phyloP scores from a whole-genome alignment of 1,284 basidiomycete genomes.

The Trametes sp. region DNA sequence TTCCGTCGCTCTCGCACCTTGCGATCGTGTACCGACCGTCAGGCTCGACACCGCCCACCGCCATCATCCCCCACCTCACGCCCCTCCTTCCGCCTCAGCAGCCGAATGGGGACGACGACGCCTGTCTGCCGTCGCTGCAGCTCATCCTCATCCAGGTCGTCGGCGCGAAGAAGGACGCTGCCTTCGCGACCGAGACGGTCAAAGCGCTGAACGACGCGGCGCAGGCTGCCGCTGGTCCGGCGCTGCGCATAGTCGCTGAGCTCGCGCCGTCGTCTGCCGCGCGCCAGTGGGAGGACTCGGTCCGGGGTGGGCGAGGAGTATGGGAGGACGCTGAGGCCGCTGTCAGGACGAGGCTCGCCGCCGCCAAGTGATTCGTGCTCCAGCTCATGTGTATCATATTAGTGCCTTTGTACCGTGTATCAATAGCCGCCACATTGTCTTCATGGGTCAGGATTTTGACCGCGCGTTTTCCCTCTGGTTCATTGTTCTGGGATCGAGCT shows the following conservation, averaged over 20 bases:
- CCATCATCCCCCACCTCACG: slow-evolving; percentile 35
- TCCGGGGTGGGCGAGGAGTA: slow-evolving; percentile 36
- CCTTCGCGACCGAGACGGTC: slow-evolving; percentile 32
- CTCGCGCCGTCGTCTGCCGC: slow-evolving; percentile 42
- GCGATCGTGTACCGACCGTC: slow-evolving; percentile 44
- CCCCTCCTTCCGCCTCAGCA: slow-evolving; percentile 30
- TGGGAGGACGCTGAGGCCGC: slow-evolving; percentile 42
- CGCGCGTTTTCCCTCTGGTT: no score
- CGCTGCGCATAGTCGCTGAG: slow-evolving; percentile 43
- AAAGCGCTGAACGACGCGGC: slow-evolving; percentile 37
- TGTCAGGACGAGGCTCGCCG: slow-evolving; percentile 30
- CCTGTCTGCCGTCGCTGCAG: slow-evolving; percentile 30
- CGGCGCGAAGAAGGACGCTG: slow-evolving; percentile 30
- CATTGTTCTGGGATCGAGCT: no score
- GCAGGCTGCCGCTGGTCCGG: slow-evolving; percentile 32
- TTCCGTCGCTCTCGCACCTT: slow-evolving; percentile 47
- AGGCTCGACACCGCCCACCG: slow-evolving; percentile 27
- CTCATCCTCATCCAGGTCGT: slow-evolving; percentile 46
- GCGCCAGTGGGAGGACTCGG: slow-evolving; percentile 44
- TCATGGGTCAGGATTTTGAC: no score
- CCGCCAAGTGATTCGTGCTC: slow-evolving; percentile 1
- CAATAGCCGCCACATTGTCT: not conserved
- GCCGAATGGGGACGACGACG: slow-evolving; percentile 11
- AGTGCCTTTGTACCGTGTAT: not conserved
- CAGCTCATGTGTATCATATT: not conserved